Evolutionary conservation across 805 yeast genomes (phyloP), one percentile per base, ranked within the genome.

Genomic region (Komagataella mondaviorum): DNA sequence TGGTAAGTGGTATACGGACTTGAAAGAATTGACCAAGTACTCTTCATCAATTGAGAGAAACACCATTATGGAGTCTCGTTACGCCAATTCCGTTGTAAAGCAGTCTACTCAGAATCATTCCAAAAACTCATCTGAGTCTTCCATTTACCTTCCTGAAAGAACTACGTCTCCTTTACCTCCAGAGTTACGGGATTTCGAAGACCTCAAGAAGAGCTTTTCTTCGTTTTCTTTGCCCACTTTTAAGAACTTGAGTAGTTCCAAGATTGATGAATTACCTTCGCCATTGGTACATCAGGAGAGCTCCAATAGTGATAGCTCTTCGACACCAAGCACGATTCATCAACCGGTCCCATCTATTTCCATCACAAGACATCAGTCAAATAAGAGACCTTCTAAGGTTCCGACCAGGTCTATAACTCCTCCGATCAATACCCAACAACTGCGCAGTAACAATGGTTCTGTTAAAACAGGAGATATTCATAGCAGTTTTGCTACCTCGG

Each of bases 1-100:
- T 49, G 60, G 59, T 23, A 71, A 70, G 55, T 83, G 88, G 88
- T 64, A 69, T 43, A 72, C 70, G 24, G 84, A 81, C 59, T 63
- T 83, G 47, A 65, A 68, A 30, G 81, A 79, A 54, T 64, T 82
- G 55, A 69, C 76, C 36, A 67, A 71, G 48, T 77, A 72, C 55
- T 70, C 71, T 20, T 63, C 65, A 51, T 76, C 78, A 46, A 60
- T 68, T 43, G 75, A 74, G 39, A 73, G 88, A 63, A 76, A 78
- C 54, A 67, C 65, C 64, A 60, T 75, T 68, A 57, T 53, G 55
- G 56, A 46, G 48, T 52, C 16, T 43, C 46, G 46, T 52, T 49
- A 48, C 16, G 49, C 47, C 16, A 14, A 30, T 17, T 43, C 50
- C 18, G 44, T 30, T 22, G 30, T 24, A 12, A 44, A 17, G 10